A percentile compares a stretch with the other conserved stretches of the same genome.
Evolutionary conservation across 768 basidiomycete genomes (phyloP).

Genomic region (Lactarius sp.): DNA sequence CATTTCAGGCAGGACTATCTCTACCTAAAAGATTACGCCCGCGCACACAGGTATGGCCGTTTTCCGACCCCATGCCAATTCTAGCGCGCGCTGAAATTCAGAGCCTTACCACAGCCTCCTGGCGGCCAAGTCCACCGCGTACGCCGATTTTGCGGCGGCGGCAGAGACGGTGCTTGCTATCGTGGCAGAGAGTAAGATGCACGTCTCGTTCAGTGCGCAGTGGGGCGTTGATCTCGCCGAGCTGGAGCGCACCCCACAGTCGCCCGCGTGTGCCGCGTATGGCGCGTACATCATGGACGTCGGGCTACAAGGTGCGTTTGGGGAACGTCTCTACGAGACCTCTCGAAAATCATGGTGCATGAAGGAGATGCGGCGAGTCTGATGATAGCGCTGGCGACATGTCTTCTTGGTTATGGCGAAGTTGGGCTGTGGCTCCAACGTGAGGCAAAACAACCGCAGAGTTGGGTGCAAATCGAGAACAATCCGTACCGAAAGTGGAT

Average conservation of each 20-base stretch:
- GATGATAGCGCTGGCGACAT: slow-evolving; percentile 78
- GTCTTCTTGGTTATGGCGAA: slow-evolving; percentile 88
- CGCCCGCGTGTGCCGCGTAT: slow-evolving; percentile 74
- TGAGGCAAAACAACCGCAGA: slow-evolving; percentile 41
- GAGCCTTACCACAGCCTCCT: slow-evolving; percentile 46
- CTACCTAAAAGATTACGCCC: slow-evolving; percentile 78
- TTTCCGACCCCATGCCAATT: not conserved
- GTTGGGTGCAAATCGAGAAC: slow-evolving; percentile 54
- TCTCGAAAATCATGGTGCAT: not conserved
- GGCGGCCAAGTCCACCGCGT: slow-evolving; percentile 69
- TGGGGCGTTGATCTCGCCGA: slow-evolving; percentile 65
- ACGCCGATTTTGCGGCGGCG: slow-evolving; percentile 55
- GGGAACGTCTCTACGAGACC: no score
- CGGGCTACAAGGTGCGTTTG: slow-evolving; percentile 54
- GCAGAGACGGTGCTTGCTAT: slow-evolving; percentile 61
- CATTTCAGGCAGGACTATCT: slow-evolving; percentile 68
- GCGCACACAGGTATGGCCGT: slow-evolving; percentile 61
- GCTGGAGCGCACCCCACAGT: slow-evolving; percentile 58
- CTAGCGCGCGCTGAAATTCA: not conserved
- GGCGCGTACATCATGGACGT: slow-evolving; percentile 81
- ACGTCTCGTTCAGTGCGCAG: slow-evolving; percentile 61
- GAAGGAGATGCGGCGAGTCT: slow-evolving; percentile 55
- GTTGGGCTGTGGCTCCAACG: slow-evolving; percentile 80
- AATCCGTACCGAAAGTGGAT: slow-evolving; percentile 79
- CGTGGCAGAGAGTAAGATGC: slow-evolving; percentile 64